Conservation (phyloP, 148 eudicot species). For the Rheum nobile region DNA sequence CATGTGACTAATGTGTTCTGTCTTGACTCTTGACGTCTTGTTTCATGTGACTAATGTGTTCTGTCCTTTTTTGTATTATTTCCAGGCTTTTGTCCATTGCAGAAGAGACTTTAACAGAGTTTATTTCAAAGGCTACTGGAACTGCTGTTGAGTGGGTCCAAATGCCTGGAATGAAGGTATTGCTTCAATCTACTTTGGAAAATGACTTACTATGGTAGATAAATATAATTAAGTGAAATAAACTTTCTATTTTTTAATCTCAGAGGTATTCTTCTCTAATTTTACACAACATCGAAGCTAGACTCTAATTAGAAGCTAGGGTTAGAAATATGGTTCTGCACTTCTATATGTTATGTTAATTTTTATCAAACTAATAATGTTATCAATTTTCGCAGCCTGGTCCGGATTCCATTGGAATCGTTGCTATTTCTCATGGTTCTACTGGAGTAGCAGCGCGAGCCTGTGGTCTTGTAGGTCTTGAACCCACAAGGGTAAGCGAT, state of each 20-base stretch:
- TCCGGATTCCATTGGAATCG: conserved; percentile 99
- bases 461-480: conserved; percentile 96
- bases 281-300: neutral
- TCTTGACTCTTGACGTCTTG: no score
- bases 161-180: conserved; percentile 99
- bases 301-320: neutral
- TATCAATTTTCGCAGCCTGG: conserved; percentile 62
- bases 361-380: neutral
- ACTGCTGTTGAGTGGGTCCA: conserved; percentile 99
- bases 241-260: neutral
- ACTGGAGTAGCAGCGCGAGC: conserved; percentile 99
- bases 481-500: conserved; percentile 83
- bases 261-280: neutral
- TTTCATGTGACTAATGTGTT: conserved; percentile 23
- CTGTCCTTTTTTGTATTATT: conserved; percentile 18
- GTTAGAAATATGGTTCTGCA: neutral
- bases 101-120: conserved; percentile 99
- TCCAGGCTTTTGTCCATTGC: conserved; percentile 99
- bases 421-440: conserved; percentile 99
- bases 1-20: conserved; percentile 23
- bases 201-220: neutral
- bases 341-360: neutral
- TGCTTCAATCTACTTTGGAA: neutral
- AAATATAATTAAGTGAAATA: neutral
- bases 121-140: conserved; percentile 99